Percentiles rank a stretch among this genome's conserved stretches.
These are phyloP conservation scores for Kodamaea sp. DNA, from an alignment of 1,139 yeast genomes.

Conservation along the genomic window DNA sequence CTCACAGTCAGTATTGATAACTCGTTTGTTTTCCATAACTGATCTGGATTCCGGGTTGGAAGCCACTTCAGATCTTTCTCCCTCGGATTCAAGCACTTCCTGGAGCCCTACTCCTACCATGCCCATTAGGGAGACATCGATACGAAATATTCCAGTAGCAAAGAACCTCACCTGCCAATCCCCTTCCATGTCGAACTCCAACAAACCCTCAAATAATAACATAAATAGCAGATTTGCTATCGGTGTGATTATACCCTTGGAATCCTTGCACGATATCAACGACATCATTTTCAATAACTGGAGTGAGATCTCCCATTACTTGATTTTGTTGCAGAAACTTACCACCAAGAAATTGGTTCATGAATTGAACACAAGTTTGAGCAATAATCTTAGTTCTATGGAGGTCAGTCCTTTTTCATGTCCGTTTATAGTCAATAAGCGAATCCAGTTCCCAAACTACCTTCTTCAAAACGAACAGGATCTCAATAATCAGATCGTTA, in stretches of 20 bases:
- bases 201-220: slow-evolving; percentile 18
- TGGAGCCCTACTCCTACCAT: slow-evolving; percentile 42
- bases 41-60: slow-evolving; percentile 21
- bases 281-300: slow-evolving; percentile 51
- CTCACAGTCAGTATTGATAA: slow-evolving; percentile 42
- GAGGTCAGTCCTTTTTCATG: slow-evolving; percentile 10
- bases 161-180: slow-evolving; percentile 1
- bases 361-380: slow-evolving; percentile 13
- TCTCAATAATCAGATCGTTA: slow-evolving; percentile 33
- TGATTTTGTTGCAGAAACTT: slow-evolving; percentile 40
- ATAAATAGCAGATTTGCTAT: slow-evolving; percentile 46
- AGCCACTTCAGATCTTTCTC: slow-evolving; percentile 3
- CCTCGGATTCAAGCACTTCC: slow-evolving; percentile 2
- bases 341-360: slow-evolving; percentile 38
- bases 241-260: slow-evolving; percentile 51
- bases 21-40: slow-evolving; percentile 46
- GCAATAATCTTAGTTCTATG: slow-evolving; percentile 1
- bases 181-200: not conserved
- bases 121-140: slow-evolving; percentile 19
- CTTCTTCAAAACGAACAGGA: slow-evolving; percentile 47
- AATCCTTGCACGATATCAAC: slow-evolving; percentile 30
- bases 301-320: slow-evolving; percentile 46
- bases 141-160: slow-evolving; percentile 4
- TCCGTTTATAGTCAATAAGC: slow-evolving; percentile 34
- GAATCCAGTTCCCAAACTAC: slow-evolving; percentile 40